Conservation (phyloP, 768 basidiomycete genomes). For the Kwoniella pini region DNA sequence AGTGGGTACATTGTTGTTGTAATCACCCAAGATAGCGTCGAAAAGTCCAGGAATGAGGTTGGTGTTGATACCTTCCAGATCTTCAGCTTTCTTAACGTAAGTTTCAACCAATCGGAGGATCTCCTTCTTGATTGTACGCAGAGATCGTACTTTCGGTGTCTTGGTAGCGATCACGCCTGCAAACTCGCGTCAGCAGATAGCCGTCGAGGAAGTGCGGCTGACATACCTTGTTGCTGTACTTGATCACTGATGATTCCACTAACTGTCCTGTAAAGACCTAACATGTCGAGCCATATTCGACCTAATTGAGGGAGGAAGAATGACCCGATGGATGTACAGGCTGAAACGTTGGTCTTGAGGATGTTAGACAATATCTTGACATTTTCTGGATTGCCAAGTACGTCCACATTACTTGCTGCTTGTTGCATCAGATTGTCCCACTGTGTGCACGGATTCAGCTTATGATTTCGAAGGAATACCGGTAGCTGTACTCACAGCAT, state of each 20-base stretch:
- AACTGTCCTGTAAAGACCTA: slow-evolving; percentile 95
- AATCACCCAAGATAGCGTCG: slow-evolving; percentile 97
- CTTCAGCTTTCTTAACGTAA: slow-evolving; percentile 95
- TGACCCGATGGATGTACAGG: slow-evolving; percentile 92
- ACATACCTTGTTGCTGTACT: slow-evolving; percentile 73
- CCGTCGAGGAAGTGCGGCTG: neutral
- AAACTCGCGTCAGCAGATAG: neutral
- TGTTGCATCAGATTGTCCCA: slow-evolving; percentile 98
- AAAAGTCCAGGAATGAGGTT: slow-evolving; percentile 92
- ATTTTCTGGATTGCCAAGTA: slow-evolving; percentile 84
- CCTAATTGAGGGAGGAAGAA: slow-evolving; percentile 98
- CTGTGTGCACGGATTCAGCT: slow-evolving; percentile 55
- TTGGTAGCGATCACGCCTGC: slow-evolving; percentile 87
- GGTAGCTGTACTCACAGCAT: slow-evolving; percentile 69
- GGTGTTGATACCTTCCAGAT: slow-evolving; percentile 84
- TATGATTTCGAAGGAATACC: neutral
- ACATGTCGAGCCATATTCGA: slow-evolving; percentile 94
- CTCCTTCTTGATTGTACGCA: slow-evolving; percentile 98
- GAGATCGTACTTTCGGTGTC: slow-evolving; percentile 90
- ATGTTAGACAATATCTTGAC: slow-evolving; percentile 97
- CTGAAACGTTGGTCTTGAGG: slow-evolving; percentile 96
- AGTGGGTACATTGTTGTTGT: slow-evolving; percentile 86
- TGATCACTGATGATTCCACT: slow-evolving; percentile 94
- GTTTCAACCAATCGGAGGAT: slow-evolving; percentile 96
- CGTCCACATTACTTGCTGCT: slow-evolving; percentile 87